Base-by-base conservation (phyloP, 2,329 filamentous ascomycete species). In the Arthrobotrys iridis region DNA sequence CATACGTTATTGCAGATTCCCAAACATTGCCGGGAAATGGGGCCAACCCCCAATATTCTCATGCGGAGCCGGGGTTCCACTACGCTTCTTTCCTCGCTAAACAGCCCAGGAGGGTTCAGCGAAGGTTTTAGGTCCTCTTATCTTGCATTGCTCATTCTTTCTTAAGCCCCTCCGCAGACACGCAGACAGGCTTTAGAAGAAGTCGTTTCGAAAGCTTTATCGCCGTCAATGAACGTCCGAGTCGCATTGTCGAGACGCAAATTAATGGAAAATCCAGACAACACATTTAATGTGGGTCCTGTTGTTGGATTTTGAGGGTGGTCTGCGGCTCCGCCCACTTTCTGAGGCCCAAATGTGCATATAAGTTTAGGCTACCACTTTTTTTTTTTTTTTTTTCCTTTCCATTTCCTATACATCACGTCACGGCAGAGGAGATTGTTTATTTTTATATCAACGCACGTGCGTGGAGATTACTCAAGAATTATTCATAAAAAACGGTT, bases 231-330 rank as follows among this genome's bases (percentile, higher is more conserved):
- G 22, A 46, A 5, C 28, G 28, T 18, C 18, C 8, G 1, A 35
- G 22, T 13, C 4, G 30, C 26, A 50, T 52, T 37, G 8, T 35
- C 24, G 0, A 13, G 10, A 37, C n/a, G n/a, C 2, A 22, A 4
- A n/a, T n/a, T n/a, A n/a, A n/a, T n/a, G 2, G 30, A 37, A 37
- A 55, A 26, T 4, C 37, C 30, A 13, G 10, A 62, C 65, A 70
- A 70, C 65, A 70, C 65, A 67, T 55, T 26, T 5, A 37, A 24
- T 55, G 65, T 70, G 65, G 65, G 65, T 70, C 65, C 35, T 11
- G 18, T 37, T 70, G 65, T 70, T 70, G 65, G n/a, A 70, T 70
- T 70, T 70, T 60, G 15, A 8, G 52, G 52, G 35, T 28, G 13
- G 35, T 20, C 24, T 70, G 65, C 40, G 65, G 65, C 65, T 70